Evolutionary conservation across 2,329 filamentous ascomycete genomes (phyloP).

Genomic region (Metarhizium guizhouense): DNA sequence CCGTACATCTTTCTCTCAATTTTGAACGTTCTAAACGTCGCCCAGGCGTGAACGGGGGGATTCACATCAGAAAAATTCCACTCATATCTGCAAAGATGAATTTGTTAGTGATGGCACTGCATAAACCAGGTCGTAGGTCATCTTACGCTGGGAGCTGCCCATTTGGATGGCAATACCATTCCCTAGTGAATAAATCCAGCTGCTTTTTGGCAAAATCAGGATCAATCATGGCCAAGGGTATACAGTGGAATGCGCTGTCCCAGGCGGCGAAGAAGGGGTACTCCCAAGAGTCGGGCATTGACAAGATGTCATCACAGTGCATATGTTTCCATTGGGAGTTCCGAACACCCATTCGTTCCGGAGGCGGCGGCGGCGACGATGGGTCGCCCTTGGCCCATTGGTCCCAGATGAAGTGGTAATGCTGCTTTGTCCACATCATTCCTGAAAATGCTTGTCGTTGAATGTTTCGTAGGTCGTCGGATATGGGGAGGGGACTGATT

Average conservation of each 20-base stretch:
- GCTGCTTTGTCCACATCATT: slow-evolving; percentile 98
- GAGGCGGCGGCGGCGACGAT: slow-evolving; percentile 74
- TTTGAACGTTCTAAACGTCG: slow-evolving; percentile 92
- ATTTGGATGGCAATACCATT: slow-evolving; percentile 99
- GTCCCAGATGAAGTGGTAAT: slow-evolving; percentile 95
- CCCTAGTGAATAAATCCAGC: slow-evolving; percentile 86
- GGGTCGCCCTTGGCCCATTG: slow-evolving; percentile 96
- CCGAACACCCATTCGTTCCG: slow-evolving; percentile 68
- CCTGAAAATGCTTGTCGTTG: slow-evolving; percentile 90
- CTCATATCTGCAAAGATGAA: slow-evolving; percentile 50
- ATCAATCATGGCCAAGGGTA: slow-evolving; percentile 92
- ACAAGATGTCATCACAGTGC: slow-evolving; percentile 88
- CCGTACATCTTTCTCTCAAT: slow-evolving; percentile 97
- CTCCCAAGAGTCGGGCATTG: slow-evolving; percentile 98
- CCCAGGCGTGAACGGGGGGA: slow-evolving; percentile 92
- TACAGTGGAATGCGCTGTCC: slow-evolving; percentile 96
- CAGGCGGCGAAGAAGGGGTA: slow-evolving; percentile 97
- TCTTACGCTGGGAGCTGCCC: slow-evolving; percentile 81
- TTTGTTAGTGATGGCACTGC: slow-evolving; percentile 6
- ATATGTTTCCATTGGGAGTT: slow-evolving; percentile 92
- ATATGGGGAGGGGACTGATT: slow-evolving; percentile 87
- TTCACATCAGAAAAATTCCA: slow-evolving; percentile 99
- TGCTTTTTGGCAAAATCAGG: slow-evolving; percentile 98
- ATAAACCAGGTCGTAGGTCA: too few species aligned
- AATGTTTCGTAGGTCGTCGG: slow-evolving; percentile 87